phyloP scores from a whole-genome alignment of 371 early-diverging fungal species.

The Mucor racemosus region DNA sequence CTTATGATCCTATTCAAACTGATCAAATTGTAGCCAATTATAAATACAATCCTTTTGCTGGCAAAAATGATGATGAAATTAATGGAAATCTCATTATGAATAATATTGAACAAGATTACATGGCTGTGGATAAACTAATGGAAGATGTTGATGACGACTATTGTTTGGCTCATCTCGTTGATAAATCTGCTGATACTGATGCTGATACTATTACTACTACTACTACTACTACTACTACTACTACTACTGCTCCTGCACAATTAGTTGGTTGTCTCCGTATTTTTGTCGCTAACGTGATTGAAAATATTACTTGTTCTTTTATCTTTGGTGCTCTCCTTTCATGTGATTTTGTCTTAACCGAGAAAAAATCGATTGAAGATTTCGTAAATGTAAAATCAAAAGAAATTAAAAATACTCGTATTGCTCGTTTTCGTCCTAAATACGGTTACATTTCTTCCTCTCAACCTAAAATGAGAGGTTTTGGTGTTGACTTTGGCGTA shows the following conservation, averaged over 20 bases:
- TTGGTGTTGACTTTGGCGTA: conserved; percentile 16
- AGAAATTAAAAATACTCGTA: not conserved
- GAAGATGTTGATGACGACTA: conserved; percentile 1
- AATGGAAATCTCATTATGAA: not conserved
- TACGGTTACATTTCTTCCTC: not conserved
- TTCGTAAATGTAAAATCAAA: not conserved
- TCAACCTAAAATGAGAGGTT: conserved; percentile 12
- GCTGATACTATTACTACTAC: not conserved
- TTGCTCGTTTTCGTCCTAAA: not conserved
- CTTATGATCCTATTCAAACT: not conserved
- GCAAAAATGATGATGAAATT: not conserved
- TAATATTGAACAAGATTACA: not conserved
- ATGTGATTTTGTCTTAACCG: conserved; percentile 9
- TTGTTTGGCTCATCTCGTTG: not conserved
- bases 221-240: not conserved
- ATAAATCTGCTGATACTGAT: not conserved
- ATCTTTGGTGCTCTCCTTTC: conserved; percentile 2
- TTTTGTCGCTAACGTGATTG: not conserved
- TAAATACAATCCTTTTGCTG: not conserved
- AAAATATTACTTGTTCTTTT: conserved; percentile 1
- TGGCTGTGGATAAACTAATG: not conserved
- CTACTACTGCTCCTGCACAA: not conserved
- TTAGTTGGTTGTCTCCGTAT: not conserved
- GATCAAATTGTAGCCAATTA: not conserved
- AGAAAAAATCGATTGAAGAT: conserved; percentile 1